phyloP scores from a whole-genome alignment of 2,329 filamentous ascomycete species.

The Apiospora marii region DNA sequence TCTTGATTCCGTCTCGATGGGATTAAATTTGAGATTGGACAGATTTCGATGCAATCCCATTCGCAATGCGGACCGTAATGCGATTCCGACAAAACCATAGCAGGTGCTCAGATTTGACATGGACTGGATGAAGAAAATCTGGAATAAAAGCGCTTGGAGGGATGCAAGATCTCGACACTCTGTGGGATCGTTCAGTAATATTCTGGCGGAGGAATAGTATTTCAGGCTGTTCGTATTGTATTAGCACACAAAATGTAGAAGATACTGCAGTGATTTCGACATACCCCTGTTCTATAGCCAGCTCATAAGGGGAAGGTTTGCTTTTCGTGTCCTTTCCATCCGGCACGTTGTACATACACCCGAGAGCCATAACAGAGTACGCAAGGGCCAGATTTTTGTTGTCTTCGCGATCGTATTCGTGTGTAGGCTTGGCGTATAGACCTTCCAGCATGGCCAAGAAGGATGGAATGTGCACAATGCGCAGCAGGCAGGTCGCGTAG shows the following conservation, averaged over 20 bases:
- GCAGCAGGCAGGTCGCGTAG: constrained; percentile 51
- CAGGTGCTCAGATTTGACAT: constrained; percentile 81
- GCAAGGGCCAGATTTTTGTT: constrained; percentile 66
- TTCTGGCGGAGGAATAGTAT: constrained; percentile 74
- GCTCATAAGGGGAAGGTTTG: constrained; percentile 40
- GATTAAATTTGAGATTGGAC: constrained; percentile 66
- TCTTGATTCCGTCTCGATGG: constrained; percentile 70
- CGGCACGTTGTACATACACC: constrained; percentile 62
- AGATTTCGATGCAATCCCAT: constrained; percentile 81
- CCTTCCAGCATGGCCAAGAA: constrained; percentile 74
- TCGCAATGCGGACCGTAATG: constrained; percentile 76
- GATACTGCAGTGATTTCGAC: constrained; percentile 26
- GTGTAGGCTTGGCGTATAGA: constrained; percentile 68
- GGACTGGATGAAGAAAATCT: constrained; percentile 82
- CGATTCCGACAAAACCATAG: constrained; percentile 82
- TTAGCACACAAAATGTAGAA: constrained; percentile 33
- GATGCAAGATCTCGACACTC: constrained; percentile 78
- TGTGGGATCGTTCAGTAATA: constrained; percentile 70
- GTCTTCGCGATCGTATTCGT: constrained; percentile 63
- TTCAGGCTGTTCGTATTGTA: constrained; percentile 62
- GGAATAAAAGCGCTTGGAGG: constrained; percentile 78
- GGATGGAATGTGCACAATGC: constrained; percentile 74
- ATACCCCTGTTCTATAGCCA: constrained; percentile 63
- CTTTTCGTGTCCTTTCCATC: constrained; percentile 35
- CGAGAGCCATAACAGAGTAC: constrained; percentile 67